Conservation (phyloP, 257 asterid species). For the Nicotiana obtusifolia region DNA sequence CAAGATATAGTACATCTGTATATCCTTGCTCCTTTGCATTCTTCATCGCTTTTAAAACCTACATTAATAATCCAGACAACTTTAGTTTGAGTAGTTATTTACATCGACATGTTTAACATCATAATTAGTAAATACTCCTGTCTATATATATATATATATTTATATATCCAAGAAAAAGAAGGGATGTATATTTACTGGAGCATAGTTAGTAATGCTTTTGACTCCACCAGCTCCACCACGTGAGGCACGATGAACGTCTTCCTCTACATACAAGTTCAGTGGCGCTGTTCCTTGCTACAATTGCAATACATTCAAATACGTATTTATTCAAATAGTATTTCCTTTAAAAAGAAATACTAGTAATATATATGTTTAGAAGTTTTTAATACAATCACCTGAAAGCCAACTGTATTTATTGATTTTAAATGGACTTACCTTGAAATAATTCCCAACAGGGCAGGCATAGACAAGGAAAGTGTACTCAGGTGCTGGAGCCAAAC, state of each 20-base stretch:
- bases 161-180: too few relatives aligned
- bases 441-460: conserved; percentile 86
- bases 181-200: conserved; percentile 44
- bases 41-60: conserved; percentile 59
- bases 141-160: too few relatives aligned
- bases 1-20: conserved; percentile 73
- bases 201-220: conserved; percentile 83
- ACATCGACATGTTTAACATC: too few relatives aligned
- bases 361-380: too few relatives aligned
- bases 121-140: too few relatives aligned
- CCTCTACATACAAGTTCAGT: conserved; percentile 59
- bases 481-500: conserved; percentile 72
- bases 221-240: conserved; percentile 82
- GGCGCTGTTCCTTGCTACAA: conserved; percentile 54
- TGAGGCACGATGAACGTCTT: conserved; percentile 58
- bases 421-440: conserved; percentile 40
- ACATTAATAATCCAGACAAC: neutral
- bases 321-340: too few relatives aligned
- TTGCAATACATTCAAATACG: neutral
- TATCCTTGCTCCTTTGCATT: conserved; percentile 56
- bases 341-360: too few relatives aligned
- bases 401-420: neutral
- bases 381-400: neutral
- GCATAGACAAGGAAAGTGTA: conserved; percentile 74
- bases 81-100: too few relatives aligned